phyloP scores from a whole-genome alignment of 2,329 filamentous ascomycete species.

The Trichoderma sp. region DNA sequence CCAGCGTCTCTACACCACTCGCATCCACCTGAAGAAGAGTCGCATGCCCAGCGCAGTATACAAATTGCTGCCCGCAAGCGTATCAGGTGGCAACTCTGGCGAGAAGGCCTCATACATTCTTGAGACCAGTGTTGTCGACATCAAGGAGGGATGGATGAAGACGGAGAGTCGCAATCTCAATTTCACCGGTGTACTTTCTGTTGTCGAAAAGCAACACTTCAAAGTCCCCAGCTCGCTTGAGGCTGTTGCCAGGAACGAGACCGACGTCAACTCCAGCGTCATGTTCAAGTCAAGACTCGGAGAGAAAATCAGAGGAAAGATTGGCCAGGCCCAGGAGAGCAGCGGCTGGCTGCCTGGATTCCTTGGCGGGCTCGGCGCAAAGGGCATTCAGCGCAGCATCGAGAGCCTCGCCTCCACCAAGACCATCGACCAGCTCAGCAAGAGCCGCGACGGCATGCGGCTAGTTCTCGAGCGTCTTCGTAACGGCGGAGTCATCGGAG shows the following conservation, averaged over 20 bases:
- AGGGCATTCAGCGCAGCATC: conserved; percentile 73
- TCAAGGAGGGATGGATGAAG: conserved; percentile 77
- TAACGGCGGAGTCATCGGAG: conserved; percentile 56
- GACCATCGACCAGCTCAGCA: conserved; percentile 73
- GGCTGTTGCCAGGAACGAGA: conserved; percentile 39
- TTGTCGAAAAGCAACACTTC: conserved; percentile 74
- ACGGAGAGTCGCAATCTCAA: conserved; percentile 79
- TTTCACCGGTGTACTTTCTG: conserved; percentile 75
- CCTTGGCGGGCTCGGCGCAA: conserved; percentile 60
- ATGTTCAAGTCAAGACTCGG: conserved; percentile 70
- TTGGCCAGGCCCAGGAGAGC: conserved; percentile 46
- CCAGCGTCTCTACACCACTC: conserved; percentile 72
- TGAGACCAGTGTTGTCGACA: conserved; percentile 74
- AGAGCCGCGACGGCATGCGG: conserved; percentile 79
- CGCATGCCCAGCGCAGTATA: conserved; percentile 71
- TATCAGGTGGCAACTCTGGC: conserved; percentile 60
- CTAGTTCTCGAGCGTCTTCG: conserved; percentile 70
- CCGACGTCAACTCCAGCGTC: conserved; percentile 70
- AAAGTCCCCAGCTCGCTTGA: conserved; percentile 37
- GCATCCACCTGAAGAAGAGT: conserved; percentile 78
- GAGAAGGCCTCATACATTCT: conserved; percentile 77
- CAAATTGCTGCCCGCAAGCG: conserved; percentile 68
- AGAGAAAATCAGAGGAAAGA: conserved; percentile 58
- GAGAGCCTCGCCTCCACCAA: conserved; percentile 75
- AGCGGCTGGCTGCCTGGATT: conserved; percentile 52